Evolutionary conservation across 768 basidiomycete genomes (phyloP).

Genomic region (Mycena sanguinolenta): DNA sequence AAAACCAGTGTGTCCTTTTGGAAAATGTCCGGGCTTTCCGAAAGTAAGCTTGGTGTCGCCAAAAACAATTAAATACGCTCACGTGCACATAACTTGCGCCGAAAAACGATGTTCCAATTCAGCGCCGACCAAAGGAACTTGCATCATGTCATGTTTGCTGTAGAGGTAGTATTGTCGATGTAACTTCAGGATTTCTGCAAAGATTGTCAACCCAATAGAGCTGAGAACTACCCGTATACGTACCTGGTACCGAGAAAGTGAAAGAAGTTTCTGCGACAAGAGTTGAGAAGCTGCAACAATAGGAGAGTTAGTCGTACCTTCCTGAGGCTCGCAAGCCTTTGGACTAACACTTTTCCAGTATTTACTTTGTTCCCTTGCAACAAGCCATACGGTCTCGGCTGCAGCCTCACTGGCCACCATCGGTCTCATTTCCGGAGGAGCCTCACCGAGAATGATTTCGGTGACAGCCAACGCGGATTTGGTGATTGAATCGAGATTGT

Average conservation of each 20-base stretch:
- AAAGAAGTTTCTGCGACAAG: conserved; percentile 68
- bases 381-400: conserved; percentile 91
- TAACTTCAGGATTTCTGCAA: conserved; percentile 84
- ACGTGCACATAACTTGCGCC: conserved; percentile 93
- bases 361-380: conserved; percentile 88
- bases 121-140: conserved; percentile 79
- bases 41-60: neutral
- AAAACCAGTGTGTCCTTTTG: conserved; percentile 83
- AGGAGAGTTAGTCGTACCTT: conserved; percentile 62
- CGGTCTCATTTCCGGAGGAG: conserved; percentile 81
- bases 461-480: conserved; percentile 90
- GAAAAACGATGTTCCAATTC: conserved; percentile 81
- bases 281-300: conserved; percentile 10
- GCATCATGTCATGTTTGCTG: conserved; percentile 81
- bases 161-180: conserved; percentile 90
- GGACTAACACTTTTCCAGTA: conserved; percentile 92
- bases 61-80: conserved; percentile 46
- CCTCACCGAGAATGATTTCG: conserved; percentile 88
- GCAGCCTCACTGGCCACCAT: conserved; percentile 84
- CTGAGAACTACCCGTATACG: conserved; percentile 2
- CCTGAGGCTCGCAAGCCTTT: conserved; percentile 84
- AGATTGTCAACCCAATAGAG: conserved; percentile 13
- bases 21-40: conserved; percentile 78
- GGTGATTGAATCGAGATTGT: conserved; percentile 92
- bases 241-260: conserved; percentile 79